Conservation (phyloP, 768 basidiomycete genomes). For the Leucogyrophana mollusca region DNA sequence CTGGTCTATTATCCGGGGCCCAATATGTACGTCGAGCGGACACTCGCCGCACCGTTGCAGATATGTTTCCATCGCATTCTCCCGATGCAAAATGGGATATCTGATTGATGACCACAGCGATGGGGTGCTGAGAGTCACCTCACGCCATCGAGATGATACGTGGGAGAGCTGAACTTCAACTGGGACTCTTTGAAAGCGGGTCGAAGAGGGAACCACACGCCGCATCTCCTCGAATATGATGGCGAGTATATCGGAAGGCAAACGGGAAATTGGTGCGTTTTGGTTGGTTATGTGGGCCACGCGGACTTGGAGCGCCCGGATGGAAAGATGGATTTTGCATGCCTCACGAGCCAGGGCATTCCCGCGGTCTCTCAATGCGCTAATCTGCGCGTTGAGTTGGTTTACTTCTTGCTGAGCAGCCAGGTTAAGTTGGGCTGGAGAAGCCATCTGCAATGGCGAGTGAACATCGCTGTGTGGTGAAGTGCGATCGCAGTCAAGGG, state of each 20-base stretch:
- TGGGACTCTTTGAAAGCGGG: slow-evolving; percentile 13
- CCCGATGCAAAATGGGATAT: slow-evolving; percentile 28
- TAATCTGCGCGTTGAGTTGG: slow-evolving; percentile 18
- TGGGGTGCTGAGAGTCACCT: slow-evolving; percentile 31
- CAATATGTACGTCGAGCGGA: slow-evolving; percentile 30
- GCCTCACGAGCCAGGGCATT: slow-evolving; percentile 20
- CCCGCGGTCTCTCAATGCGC: slow-evolving; percentile 19
- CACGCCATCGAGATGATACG: slow-evolving; percentile 34
- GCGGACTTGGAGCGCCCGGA: slow-evolving; percentile 28
- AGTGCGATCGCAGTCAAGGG: too few relatives aligned
- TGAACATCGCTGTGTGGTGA: too few relatives aligned
- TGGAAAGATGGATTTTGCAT: slow-evolving; percentile 23
- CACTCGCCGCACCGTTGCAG: slow-evolving; percentile 29
- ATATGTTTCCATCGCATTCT: slow-evolving; percentile 26
- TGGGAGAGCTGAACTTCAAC: slow-evolving; percentile 34
- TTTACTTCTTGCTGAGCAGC: slow-evolving; percentile 25
- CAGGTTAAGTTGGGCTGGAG: slow-evolving; percentile 13
- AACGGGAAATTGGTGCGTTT: slow-evolving; percentile 25
- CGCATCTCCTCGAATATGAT: slow-evolving; percentile 33
- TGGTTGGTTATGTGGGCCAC: slow-evolving; percentile 30
- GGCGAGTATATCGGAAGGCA: slow-evolving; percentile 31
- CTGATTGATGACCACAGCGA: slow-evolving; percentile 36
- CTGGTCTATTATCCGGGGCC: slow-evolving; percentile 24
- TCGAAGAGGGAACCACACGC: slow-evolving; percentile 17
- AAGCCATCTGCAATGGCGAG: not conserved